These are phyloP conservation scores for Phlebopus sp. DNA, from an alignment of 1,284 basidiomycete species.

Conservation along the genomic window DNA sequence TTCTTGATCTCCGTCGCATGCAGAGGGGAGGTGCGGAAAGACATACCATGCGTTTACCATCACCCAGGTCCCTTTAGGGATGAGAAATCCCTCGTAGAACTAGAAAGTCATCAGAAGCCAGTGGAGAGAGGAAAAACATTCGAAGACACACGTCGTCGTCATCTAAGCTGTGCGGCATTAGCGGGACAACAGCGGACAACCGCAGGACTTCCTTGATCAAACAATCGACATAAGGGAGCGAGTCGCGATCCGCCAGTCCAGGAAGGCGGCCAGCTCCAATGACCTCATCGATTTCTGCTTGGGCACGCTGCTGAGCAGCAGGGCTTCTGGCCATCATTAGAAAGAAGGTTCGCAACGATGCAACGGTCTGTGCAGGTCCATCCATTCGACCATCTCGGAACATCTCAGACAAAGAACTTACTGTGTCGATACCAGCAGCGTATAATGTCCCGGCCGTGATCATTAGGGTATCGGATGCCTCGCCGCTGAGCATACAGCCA, in stretches of 20 bases:
- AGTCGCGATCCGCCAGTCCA: slow-evolving; percentile 7
- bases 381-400: not conserved
- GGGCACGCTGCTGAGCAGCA: not conserved
- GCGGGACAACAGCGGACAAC: not conserved
- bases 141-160: slow-evolving; percentile 3
- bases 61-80: slow-evolving; percentile 4
- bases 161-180: slow-evolving; percentile 2
- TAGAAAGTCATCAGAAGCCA: not conserved
- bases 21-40: not conserved
- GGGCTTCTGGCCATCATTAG: not conserved
- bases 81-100: slow-evolving; percentile 3
- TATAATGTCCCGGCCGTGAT: slow-evolving; percentile 7
- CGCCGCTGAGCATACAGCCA: not conserved
- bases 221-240: slow-evolving; percentile 12
- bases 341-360: slow-evolving; percentile 4
- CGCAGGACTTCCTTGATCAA: slow-evolving; percentile 13
- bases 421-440: not conserved
- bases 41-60: not conserved
- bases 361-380: slow-evolving; percentile 6
- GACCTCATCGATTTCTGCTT: slow-evolving; percentile 3
- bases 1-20: not conserved
- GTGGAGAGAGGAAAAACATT: not conserved
- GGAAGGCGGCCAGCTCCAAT: slow-evolving; percentile 11
- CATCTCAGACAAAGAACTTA: not conserved
- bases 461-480: not conserved